Evolutionary conservation across 225 moss, liverwort and hornwort species (phyloP).

Genomic region (Polytrichum formosum): DNA sequence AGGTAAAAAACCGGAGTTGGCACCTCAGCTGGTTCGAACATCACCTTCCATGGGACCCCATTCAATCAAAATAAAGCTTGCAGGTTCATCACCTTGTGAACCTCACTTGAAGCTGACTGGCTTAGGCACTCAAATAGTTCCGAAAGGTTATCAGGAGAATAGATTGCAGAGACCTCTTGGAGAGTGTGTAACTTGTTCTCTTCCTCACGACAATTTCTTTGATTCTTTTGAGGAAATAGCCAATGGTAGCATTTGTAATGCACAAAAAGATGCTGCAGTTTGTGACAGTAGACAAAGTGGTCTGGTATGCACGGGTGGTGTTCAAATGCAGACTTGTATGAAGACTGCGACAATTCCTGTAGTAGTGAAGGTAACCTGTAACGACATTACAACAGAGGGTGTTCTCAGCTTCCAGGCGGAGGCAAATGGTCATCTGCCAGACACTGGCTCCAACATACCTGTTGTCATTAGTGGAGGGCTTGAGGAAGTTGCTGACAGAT

Average conservation of each 20-base stretch:
- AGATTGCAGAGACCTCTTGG: neutral
- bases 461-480: neutral
- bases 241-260: neutral
- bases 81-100: constrained; percentile 8
- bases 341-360: neutral
- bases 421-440: neutral
- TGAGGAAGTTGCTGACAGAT: neutral
- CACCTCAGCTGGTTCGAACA: neutral
- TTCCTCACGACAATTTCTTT: constrained; percentile 10
- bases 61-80: neutral
- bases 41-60: neutral
- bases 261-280: neutral
- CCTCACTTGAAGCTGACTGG: neutral
- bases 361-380: neutral
- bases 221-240: constrained; percentile 8
- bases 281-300: neutral
- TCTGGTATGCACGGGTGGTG: neutral
- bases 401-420: neutral
- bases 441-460: neutral
- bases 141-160: neutral
- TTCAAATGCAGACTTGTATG: neutral
- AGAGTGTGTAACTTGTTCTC: constrained; percentile 8
- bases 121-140: neutral
- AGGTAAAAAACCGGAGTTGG: neutral
- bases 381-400: neutral